Evolutionary conservation across 2,329 filamentous ascomycete species (phyloP).

Genomic region (Podosphaera xanthii): DNA sequence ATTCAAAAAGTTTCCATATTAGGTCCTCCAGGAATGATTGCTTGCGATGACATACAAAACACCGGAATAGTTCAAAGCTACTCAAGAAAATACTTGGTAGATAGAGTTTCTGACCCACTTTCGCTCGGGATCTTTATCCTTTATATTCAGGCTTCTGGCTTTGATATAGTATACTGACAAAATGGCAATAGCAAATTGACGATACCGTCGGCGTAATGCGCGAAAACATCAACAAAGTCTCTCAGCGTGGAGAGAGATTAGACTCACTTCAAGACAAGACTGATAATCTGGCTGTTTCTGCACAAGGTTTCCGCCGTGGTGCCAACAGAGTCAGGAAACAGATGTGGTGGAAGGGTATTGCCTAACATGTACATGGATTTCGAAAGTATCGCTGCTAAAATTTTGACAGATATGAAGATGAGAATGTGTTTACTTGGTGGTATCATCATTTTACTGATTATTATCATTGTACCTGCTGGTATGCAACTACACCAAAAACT

Average conservation of each 20-base stretch:
- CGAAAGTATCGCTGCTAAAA: neutral
- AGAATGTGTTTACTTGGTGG: conserved; percentile 84
- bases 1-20: neutral
- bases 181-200: conserved; percentile 62
- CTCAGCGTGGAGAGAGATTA: conserved; percentile 72
- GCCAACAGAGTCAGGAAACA: conserved; percentile 91
- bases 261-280: conserved; percentile 85
- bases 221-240: conserved; percentile 93
- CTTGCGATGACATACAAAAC: neutral
- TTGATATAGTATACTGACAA: conserved; percentile 7
- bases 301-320: conserved; percentile 85
- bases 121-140: neutral
- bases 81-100: neutral
- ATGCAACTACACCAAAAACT: conserved; percentile 19
- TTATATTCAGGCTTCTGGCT: no score
- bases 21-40: neutral
- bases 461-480: conserved; percentile 91
- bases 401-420: conserved; percentile 78
- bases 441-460: conserved; percentile 71
- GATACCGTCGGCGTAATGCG: conserved; percentile 88
- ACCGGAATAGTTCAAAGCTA: neutral
- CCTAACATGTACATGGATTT: neutral
- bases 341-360: conserved; percentile 78
- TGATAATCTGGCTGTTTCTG: conserved; percentile 76
- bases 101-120: neutral